Evolutionary conservation across 1,284 basidiomycete species (phyloP).

Genomic region (Singerocomus rubriflavus): DNA sequence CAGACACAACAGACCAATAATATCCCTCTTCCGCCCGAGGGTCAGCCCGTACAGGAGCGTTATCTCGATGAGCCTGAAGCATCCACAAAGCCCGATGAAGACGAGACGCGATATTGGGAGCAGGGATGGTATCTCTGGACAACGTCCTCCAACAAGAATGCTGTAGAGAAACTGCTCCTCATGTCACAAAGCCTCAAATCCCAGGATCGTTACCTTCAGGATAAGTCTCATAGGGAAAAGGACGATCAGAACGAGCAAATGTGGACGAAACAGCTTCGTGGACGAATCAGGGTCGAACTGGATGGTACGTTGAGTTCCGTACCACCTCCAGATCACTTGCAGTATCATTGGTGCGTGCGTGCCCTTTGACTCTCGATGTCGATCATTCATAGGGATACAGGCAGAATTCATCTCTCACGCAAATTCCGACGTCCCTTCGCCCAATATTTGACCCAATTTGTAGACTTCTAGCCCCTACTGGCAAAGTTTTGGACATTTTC

Average conservation of each 20-base stretch:
- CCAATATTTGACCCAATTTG: conserved; percentile 46
- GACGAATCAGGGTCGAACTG: conserved; percentile 27
- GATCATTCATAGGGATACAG: conserved; percentile 19
- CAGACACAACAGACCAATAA: conserved; percentile 16
- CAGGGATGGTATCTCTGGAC: conserved; percentile 76
- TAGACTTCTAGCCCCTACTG: conserved; percentile 48
- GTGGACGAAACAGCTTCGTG: conserved; percentile 24
- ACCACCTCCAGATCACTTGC: conserved; percentile 20
- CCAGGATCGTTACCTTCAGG: conserved; percentile 40
- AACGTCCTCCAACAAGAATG: conserved; percentile 49
- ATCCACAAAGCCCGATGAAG: conserved; percentile 25
- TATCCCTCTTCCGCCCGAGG: conserved; percentile 61
- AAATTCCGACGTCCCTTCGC: conserved; percentile 35
- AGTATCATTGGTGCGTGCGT: conserved; percentile 25
- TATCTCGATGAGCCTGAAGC: conserved; percentile 36
- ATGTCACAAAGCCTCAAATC: conserved; percentile 56
- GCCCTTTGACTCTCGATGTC: background rate
- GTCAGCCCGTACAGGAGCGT: conserved; percentile 41
- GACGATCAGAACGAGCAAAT: conserved; percentile 17
- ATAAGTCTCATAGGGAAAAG: conserved; percentile 15
- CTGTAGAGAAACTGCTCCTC: conserved; percentile 52
- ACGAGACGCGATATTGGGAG: conserved; percentile 57
- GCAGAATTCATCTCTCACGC: conserved; percentile 30
- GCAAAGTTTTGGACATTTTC: conserved; percentile 46
- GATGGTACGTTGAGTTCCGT: conserved; percentile 28